Percentiles rank a stretch among this genome's conserved stretches.
phyloP scores from a whole-genome alignment of 768 basidiomycete genomes.

The Pholiota microspora region DNA sequence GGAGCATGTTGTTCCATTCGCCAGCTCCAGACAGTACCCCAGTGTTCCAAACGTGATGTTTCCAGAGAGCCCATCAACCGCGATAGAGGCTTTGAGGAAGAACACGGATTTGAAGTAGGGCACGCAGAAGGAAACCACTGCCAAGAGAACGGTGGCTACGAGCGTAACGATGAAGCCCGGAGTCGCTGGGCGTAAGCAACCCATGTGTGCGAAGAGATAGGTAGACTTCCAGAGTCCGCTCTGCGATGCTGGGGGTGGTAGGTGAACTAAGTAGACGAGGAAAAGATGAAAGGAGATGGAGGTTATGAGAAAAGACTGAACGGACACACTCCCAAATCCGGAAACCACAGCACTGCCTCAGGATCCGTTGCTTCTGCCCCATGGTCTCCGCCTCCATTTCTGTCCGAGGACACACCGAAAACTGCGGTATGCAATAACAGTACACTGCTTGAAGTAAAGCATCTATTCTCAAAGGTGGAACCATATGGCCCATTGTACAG shows the following conservation, averaged over 20 bases:
- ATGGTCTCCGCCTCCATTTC: background rate
- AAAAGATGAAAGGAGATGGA: slow-evolving; percentile 4
- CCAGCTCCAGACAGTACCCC: slow-evolving; percentile 77
- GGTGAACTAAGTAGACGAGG: background rate
- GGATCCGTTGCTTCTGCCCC: background rate
- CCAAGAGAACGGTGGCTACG: slow-evolving; percentile 74
- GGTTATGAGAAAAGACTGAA: slow-evolving; percentile 7
- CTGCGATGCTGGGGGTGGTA: background rate
- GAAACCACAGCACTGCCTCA: slow-evolving; percentile 1
- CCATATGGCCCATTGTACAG: too few relatives aligned
- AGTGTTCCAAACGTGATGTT: slow-evolving; percentile 83
- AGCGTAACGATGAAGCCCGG: slow-evolving; percentile 87
- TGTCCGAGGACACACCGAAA: background rate
- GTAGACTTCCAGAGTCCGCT: slow-evolving; percentile 10
- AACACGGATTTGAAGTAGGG: slow-evolving; percentile 87
- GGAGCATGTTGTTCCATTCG: slow-evolving; percentile 66
- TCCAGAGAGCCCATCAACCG: slow-evolving; percentile 46
- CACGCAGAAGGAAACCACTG: slow-evolving; percentile 86
- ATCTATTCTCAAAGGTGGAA: too few relatives aligned
- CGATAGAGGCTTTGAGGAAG: slow-evolving; percentile 78
- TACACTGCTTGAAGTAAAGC: too few relatives aligned
- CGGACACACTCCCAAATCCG: slow-evolving; percentile 5
- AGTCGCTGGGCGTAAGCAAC: slow-evolving; percentile 77
- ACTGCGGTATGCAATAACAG: too few relatives aligned
- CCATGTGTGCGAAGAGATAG: slow-evolving; percentile 32